phyloP scores from a whole-genome alignment of 2,329 filamentous ascomycete genomes.

The Blumeria graminis region DNA sequence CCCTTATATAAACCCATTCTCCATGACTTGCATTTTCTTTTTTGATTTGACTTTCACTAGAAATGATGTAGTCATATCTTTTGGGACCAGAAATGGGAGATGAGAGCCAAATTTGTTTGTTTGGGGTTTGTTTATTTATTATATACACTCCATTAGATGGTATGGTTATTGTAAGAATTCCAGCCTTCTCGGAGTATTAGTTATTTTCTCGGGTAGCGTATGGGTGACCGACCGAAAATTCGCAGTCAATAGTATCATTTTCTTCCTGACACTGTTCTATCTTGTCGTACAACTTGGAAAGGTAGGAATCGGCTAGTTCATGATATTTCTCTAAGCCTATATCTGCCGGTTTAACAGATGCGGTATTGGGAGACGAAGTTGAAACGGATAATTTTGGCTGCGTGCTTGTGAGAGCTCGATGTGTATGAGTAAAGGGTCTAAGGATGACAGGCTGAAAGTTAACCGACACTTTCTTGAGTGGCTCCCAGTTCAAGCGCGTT shows the following conservation, averaged over 20 bases:
- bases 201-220: not conserved
- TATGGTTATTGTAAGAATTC: constrained; percentile 57
- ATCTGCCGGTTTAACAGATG: constrained; percentile 26
- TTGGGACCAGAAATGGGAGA: constrained; percentile 82
- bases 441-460: not conserved
- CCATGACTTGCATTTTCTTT: constrained; percentile 55
- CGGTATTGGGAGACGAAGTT: not conserved
- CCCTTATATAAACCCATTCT: constrained; percentile 71
- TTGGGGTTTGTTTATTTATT: constrained; percentile 94
- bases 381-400: constrained; percentile 35
- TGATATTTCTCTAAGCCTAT: constrained; percentile 53
- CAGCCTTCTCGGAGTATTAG: constrained; percentile 31
- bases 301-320: constrained; percentile 49
- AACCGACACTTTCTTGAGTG: not conserved
- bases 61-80: constrained; percentile 70
- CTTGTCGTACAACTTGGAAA: constrained; percentile 29
- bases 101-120: constrained; percentile 93
- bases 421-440: constrained; percentile 9
- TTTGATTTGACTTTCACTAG: constrained; percentile 46
- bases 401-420: constrained; percentile 23
- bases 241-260: constrained; percentile 57
- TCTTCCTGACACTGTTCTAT: constrained; percentile 57
- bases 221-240: constrained; percentile 47
- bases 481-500: too few relatives aligned
- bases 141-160: constrained; percentile 59